phyloP scores from a whole-genome alignment of 345 rosid genomes.

The Citrus reticulata region DNA sequence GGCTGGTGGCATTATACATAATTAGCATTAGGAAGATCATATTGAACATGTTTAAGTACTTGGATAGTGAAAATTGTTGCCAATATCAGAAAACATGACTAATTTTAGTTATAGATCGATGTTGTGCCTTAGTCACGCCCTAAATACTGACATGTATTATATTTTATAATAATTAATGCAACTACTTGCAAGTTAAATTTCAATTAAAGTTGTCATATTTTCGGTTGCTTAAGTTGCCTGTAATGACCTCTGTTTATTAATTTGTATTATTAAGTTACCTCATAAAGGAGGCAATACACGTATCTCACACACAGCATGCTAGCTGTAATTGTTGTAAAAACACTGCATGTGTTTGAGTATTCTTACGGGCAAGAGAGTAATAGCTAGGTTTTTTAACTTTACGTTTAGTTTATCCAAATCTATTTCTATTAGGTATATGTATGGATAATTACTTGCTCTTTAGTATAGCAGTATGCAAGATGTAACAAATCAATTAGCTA shows the following conservation, averaged over 20 bases:
- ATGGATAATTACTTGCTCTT: neutral
- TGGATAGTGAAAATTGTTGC: neutral
- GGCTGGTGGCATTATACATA: neutral
- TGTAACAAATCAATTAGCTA: neutral
- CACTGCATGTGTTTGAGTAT: neutral
- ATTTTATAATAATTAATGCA: neutral
- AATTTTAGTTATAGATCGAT: no score
- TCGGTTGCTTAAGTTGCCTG: no score
- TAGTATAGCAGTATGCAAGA: neutral
- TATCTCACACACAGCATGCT: neutral
- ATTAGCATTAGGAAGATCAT: neutral
- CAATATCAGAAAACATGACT: no score
- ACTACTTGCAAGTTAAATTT: neutral
- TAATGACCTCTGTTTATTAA: neutral
- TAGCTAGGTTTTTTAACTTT: neutral
- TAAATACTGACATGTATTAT: no score
- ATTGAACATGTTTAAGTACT: neutral
- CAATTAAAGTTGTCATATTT: neutral
- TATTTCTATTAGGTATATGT: neutral
- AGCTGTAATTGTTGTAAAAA: neutral
- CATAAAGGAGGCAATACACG: neutral
- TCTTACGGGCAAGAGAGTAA: neutral
- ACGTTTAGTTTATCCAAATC: neutral
- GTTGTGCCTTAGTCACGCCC: no score
- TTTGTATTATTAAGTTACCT: neutral